A percentile compares a stretch with the other conserved stretches of the same genome.
phyloP scores from a whole-genome alignment of 306 rosid species.

The Pueraria montana region DNA sequence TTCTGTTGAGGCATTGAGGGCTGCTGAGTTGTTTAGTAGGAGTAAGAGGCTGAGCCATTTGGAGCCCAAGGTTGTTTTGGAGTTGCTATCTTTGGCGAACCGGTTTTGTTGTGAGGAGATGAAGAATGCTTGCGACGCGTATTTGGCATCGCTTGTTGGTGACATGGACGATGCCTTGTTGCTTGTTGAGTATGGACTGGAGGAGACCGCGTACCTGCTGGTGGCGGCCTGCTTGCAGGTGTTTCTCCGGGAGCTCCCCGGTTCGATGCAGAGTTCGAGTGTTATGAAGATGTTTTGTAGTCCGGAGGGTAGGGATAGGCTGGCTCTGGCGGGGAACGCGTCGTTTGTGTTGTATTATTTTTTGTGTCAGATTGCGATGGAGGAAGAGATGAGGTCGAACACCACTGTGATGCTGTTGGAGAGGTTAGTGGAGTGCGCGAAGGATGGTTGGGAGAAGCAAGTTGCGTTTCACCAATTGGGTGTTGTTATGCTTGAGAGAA shows the following conservation, averaged over 20 bases:
- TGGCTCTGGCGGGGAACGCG: conserved; percentile 66
- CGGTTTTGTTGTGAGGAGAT: conserved; percentile 87
- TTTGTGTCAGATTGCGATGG: conserved; percentile 84
- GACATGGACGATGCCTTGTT: conserved; percentile 72
- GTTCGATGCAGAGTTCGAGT: conserved; percentile 59
- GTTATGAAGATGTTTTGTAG: conserved; percentile 70
- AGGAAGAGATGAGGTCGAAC: conserved; percentile 88
- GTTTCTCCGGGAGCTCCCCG: conserved; percentile 81
- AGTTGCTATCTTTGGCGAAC: conserved; percentile 73
- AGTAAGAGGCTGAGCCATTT: conserved; percentile 62
- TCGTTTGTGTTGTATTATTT: conserved; percentile 82
- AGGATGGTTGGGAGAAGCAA: conserved; percentile 80
- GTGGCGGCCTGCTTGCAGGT: conserved; percentile 94
- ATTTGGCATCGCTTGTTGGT: conserved; percentile 74
- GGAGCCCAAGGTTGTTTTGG: conserved; percentile 62
- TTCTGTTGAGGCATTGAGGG: conserved; percentile 74
- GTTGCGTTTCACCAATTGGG: conserved; percentile 84
- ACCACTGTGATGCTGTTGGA: conserved; percentile 85
- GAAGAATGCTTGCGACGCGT: conserved; percentile 75
- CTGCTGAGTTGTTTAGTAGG: conserved; percentile 80
- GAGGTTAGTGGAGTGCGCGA: conserved; percentile 80
- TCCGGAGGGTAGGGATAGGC: conserved; percentile 77
- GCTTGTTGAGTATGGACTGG: conserved; percentile 81
- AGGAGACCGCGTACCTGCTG: conserved; percentile 74
- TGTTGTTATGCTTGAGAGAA: conserved; percentile 84